phyloP scores from a whole-genome alignment of 768 basidiomycete species.

The Floccularia luteovirens region DNA sequence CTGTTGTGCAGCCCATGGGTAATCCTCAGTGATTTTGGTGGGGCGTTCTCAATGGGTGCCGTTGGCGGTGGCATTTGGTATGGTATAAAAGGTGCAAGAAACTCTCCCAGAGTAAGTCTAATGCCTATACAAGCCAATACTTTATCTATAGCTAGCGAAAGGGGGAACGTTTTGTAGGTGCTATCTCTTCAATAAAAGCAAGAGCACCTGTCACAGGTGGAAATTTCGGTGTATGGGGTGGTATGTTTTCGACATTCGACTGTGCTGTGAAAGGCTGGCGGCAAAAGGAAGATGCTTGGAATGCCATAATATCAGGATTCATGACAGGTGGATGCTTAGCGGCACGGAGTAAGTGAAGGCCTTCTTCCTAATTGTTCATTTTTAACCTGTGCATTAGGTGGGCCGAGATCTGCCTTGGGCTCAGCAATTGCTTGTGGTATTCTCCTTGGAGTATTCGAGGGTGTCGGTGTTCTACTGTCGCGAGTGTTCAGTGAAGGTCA shows the following conservation, averaged over 20 bases:
- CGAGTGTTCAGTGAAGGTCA: conserved; percentile 83
- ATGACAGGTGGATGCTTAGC: conserved; percentile 97
- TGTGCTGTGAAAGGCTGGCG: conserved; percentile 96
- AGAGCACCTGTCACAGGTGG: conserved; percentile 97
- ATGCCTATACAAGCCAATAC: neutral
- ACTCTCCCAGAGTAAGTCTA: conserved; percentile 79
- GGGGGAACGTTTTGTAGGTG: conserved; percentile 94
- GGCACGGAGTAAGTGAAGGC: conserved; percentile 70
- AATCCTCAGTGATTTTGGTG: conserved; percentile 96
- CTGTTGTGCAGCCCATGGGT: conserved; percentile 79
- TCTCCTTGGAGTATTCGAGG: conserved; percentile 88
- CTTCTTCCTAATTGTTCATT: conserved; percentile 4
- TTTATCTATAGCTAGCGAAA: conserved; percentile 20
- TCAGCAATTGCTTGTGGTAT: conserved; percentile 97
- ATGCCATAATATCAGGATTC: conserved; percentile 97
- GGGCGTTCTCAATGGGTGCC: conserved; percentile 96
- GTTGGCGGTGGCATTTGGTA: conserved; percentile 99
- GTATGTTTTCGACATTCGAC: conserved; percentile 98
- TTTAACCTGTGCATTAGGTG: conserved; percentile 45
- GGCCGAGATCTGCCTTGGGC: conserved; percentile 82
- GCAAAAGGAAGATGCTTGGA: conserved; percentile 99
- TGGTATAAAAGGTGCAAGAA: conserved; percentile 95
- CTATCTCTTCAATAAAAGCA: conserved; percentile 94
- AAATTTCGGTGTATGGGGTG: conserved; percentile 94
- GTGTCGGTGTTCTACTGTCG: conserved; percentile 88